A percentile compares a stretch with the other conserved stretches of the same genome.
Evolutionary conservation across 108 stramenopile genomes (phyloP).

Genomic region (Schizochytrium sp.): DNA sequence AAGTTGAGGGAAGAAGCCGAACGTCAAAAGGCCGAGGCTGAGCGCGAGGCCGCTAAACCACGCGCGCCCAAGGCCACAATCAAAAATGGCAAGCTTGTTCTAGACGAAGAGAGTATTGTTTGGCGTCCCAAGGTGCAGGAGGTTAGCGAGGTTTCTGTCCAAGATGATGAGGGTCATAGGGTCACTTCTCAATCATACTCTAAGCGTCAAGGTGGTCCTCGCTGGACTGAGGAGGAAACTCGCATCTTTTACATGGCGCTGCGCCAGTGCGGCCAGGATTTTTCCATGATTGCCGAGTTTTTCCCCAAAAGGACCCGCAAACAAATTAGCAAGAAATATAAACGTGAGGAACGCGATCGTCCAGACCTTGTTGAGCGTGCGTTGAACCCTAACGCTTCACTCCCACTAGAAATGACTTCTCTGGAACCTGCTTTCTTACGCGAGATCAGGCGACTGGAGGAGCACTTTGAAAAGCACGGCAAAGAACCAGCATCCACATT

Average conservation of each 20-base stretch:
- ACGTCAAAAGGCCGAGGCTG: not conserved
- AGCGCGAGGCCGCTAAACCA: not conserved
- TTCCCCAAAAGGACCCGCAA: conserved; percentile 57
- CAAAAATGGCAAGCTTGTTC: conserved; percentile 41
- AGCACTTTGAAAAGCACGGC: not conserved
- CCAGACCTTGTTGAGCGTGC: conserved; percentile 56
- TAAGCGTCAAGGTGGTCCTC: not conserved
- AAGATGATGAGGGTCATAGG: conserved; percentile 37
- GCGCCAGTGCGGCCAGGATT: conserved; percentile 42
- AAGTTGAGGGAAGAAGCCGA: not conserved
- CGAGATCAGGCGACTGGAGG: not conserved
- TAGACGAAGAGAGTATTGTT: conserved; percentile 10
- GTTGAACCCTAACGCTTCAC: not conserved
- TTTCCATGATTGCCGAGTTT: conserved; percentile 48
- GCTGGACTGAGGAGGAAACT: conserved; percentile 61
- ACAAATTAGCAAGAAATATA: conserved; percentile 45
- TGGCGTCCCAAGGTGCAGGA: conserved; percentile 23
- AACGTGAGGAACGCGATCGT: conserved; percentile 43
- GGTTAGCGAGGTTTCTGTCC: conserved; percentile 1
- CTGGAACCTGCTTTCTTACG: not conserved
- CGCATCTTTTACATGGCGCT: conserved; percentile 61
- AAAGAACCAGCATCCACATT: not conserved
- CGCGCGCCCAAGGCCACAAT: conserved; percentile 37
- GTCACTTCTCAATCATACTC: conserved; percentile 39
- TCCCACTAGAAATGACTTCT: not conserved